A percentile compares a stretch with the other conserved stretches of the same genome.
Conservation (phyloP, 352 stramenopile genomes). For the Pythium sukuiense region DNA sequence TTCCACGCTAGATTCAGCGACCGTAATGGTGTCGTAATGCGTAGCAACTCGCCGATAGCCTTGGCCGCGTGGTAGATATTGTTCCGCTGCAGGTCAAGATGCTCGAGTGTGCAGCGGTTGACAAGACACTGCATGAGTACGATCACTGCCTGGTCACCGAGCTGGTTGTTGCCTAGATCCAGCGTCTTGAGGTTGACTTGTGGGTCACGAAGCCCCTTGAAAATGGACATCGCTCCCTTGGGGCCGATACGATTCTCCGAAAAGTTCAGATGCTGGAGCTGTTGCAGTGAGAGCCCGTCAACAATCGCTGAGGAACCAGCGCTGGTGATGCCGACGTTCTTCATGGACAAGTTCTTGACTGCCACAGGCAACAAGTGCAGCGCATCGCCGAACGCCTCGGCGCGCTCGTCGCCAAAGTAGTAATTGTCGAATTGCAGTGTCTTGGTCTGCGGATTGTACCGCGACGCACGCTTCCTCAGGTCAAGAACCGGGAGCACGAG, state of each 20-base stretch:
- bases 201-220: conserved; percentile 51
- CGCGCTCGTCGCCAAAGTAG: conserved; percentile 69
- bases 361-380: conserved; percentile 55
- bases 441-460: conserved; percentile 45
- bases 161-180: conserved; percentile 68
- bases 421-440: conserved; percentile 69
- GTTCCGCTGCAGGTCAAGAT: conserved; percentile 61
- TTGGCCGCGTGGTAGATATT: conserved; percentile 65
- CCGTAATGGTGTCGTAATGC: conserved; percentile 54
- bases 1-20: conserved; percentile 77
- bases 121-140: conserved; percentile 60
- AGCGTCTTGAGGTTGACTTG: conserved; percentile 62
- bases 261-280: conserved; percentile 67
- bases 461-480: conserved; percentile 37
- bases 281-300: conserved; percentile 43
- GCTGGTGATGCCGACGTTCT: conserved; percentile 65
- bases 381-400: conserved; percentile 58
- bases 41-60: conserved; percentile 57
- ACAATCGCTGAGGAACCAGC: conserved; percentile 58
- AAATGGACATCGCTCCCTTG: conserved; percentile 57
- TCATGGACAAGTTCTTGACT: conserved; percentile 68
- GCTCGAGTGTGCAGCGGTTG: conserved; percentile 66
- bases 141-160: conserved; percentile 62
- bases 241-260: conserved; percentile 61
- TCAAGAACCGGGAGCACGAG: conserved; percentile 70